These are phyloP conservation scores for Nemania sp. DNA, from an alignment of 2,329 filamentous ascomycete genomes.

Conservation along the genomic window DNA sequence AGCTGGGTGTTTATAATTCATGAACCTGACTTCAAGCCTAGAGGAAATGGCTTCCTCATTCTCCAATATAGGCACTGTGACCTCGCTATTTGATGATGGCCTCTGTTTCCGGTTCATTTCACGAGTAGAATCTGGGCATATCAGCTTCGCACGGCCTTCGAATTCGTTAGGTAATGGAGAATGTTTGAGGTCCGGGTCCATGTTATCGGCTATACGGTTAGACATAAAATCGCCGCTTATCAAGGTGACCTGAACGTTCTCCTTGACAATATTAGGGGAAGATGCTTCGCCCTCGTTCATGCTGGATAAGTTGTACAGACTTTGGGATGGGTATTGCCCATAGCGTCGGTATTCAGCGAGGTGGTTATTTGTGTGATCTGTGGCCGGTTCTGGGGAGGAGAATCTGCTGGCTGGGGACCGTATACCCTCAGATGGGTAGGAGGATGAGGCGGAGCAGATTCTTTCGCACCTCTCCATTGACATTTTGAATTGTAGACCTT, in stretches of 20 bases:
- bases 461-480: not conserved
- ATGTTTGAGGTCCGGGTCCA: not conserved
- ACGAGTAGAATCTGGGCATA: not conserved
- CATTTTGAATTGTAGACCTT: not conserved
- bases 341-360: constrained; percentile 18
- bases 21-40: constrained; percentile 27
- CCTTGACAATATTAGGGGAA: not conserved
- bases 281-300: not conserved
- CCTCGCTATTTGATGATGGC: constrained; percentile 13
- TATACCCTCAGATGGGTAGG: constrained; percentile 28
- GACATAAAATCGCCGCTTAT: not conserved
- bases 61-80: constrained; percentile 18
- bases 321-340: constrained; percentile 17
- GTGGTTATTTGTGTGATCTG: not conserved
- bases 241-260: not conserved
- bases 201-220: not conserved
- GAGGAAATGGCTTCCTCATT: constrained; percentile 24
- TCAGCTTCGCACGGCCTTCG: not conserved
- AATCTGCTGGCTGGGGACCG: constrained; percentile 13
- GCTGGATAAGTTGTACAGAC: constrained; percentile 5
- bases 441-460: constrained; percentile 22
- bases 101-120: not conserved
- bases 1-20: constrained; percentile 9
- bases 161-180: not conserved
- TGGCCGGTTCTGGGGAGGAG: constrained; percentile 14